Conservation (phyloP, 1,284 basidiomycete genomes). For the Naganishia sp. region DNA sequence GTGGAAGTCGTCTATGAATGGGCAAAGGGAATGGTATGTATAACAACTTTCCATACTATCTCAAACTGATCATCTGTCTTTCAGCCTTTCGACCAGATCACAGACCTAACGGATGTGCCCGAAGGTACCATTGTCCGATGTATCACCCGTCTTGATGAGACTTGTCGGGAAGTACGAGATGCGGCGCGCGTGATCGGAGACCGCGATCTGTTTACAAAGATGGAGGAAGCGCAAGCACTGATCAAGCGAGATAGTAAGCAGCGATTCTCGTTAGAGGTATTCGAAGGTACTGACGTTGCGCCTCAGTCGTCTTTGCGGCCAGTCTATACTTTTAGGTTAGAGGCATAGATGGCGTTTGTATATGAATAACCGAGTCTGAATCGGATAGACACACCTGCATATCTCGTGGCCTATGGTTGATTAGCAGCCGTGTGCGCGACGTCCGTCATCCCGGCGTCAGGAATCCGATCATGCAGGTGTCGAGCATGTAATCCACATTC, state of each 20-base stretch:
- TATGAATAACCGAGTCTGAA: not conserved
- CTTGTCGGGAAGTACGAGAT: slow-evolving; percentile 93
- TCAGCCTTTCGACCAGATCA: slow-evolving; percentile 94
- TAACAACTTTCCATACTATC: not conserved
- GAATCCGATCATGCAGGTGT: slow-evolving; percentile 79
- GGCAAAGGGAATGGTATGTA: slow-evolving; percentile 90
- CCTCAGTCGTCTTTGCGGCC: slow-evolving; percentile 45
- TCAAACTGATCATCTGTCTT: not conserved
- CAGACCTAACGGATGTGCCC: slow-evolving; percentile 85
- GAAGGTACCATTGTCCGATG: slow-evolving; percentile 97
- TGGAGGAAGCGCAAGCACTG: slow-evolving; percentile 90
- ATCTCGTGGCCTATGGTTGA: not conserved
- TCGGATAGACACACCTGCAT: not conserved
- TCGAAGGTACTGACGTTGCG: not conserved
- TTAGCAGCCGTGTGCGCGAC: no score
- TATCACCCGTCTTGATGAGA: slow-evolving; percentile 95
- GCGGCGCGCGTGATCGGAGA: slow-evolving; percentile 97
- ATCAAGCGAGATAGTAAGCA: slow-evolving; percentile 95
- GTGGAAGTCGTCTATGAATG: slow-evolving; percentile 97
- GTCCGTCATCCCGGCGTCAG: slow-evolving; percentile 26
- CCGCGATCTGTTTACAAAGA: slow-evolving; percentile 91
- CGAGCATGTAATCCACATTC: slow-evolving; percentile 89
- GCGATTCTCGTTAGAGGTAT: slow-evolving; percentile 41
- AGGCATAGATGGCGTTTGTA: not conserved
- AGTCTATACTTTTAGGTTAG: slow-evolving; percentile 36